Percentiles rank a stretch among this genome's conserved stretches.
Conservation (phyloP, 345 rosid genomes). For the Euphorbia peplus region DNA sequence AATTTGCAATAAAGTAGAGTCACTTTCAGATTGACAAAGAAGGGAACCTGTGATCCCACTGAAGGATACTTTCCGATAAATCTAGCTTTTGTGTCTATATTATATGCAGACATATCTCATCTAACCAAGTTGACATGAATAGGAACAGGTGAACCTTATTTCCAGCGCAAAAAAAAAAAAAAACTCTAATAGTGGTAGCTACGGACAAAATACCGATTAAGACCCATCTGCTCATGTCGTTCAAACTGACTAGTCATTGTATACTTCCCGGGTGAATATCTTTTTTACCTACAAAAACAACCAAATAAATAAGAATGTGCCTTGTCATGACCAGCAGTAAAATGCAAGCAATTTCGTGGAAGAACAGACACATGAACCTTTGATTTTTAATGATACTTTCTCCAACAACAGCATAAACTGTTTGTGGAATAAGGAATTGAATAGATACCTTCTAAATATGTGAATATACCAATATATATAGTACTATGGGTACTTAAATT, state of each 20-base stretch:
- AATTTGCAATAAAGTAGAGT: background rate
- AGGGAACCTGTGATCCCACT: background rate
- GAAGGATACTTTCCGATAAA: conserved; percentile 9
- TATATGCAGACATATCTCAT: conserved; percentile 4
- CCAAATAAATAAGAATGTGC: conserved; percentile 5
- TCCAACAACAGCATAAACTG: background rate
- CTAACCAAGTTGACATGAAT: conserved; percentile 10
- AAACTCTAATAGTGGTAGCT: background rate
- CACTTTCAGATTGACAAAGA: background rate
- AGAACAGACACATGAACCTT: too few relatives aligned
- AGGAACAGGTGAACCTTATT: conserved; percentile 7
- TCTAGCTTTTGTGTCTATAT: background rate
- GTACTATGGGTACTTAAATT: background rate
- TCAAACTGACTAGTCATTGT: conserved; percentile 38
- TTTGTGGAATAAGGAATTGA: background rate
- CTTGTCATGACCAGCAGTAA: conserved; percentile 1
- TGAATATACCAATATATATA: background rate
- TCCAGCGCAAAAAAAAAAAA: background rate
- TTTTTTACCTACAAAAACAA: conserved; percentile 62
- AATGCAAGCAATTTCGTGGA: background rate
- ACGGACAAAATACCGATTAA: background rate
- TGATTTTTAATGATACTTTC: too few relatives aligned
- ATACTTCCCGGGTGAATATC: conserved; percentile 57
- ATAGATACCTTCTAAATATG: background rate
- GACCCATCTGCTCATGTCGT: conserved; percentile 1